Percentiles rank a stretch among this genome's conserved stretches.
These are phyloP conservation scores for Phytophthora quininea DNA, from an alignment of 352 stramenopile genomes.

Conservation along the genomic window DNA sequence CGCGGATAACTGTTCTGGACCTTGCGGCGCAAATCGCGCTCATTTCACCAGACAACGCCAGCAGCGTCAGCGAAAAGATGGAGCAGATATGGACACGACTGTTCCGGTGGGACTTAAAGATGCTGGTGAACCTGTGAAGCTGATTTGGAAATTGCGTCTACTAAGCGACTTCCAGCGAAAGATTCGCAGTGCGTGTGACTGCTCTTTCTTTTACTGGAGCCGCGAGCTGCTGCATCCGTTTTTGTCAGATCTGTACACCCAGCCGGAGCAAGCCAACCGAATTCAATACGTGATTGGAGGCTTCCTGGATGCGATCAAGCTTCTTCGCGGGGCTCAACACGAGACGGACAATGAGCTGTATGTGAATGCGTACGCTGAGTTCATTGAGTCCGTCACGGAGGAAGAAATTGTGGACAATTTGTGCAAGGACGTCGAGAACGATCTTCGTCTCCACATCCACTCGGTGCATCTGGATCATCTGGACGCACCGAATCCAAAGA, in stretches of 20 bases:
- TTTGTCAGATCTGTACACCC: constrained; percentile 80
- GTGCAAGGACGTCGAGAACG: constrained; percentile 94
- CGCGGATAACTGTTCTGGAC: constrained; percentile 80
- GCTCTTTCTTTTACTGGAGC: constrained; percentile 94
- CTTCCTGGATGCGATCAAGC: constrained; percentile 79
- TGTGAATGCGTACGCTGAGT: constrained; percentile 74
- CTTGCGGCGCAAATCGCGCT: constrained; percentile 82
- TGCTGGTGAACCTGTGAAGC: constrained; percentile 73
- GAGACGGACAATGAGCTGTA: constrained; percentile 74
- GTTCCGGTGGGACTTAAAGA: constrained; percentile 60
- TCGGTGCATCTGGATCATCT: constrained; percentile 88
- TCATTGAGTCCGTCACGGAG: constrained; percentile 84
- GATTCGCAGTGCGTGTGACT: constrained; percentile 88
- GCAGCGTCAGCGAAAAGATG: constrained; percentile 31
- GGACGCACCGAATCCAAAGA: constrained; percentile 87
- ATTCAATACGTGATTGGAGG: constrained; percentile 85
- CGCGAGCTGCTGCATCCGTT: constrained; percentile 89
- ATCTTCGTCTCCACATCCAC: constrained; percentile 91
- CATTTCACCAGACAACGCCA: constrained; percentile 65
- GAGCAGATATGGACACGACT: constrained; percentile 43
- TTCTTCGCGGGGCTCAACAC: constrained; percentile 79
- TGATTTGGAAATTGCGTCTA: constrained; percentile 87
- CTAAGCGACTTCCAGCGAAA: constrained; percentile 90
- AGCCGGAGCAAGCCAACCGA: constrained; percentile 81
- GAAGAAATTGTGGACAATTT: constrained; percentile 90